These are phyloP conservation scores for Phytophthora pluvialis DNA, from an alignment of 352 stramenopile species.

Conservation along the genomic window DNA sequence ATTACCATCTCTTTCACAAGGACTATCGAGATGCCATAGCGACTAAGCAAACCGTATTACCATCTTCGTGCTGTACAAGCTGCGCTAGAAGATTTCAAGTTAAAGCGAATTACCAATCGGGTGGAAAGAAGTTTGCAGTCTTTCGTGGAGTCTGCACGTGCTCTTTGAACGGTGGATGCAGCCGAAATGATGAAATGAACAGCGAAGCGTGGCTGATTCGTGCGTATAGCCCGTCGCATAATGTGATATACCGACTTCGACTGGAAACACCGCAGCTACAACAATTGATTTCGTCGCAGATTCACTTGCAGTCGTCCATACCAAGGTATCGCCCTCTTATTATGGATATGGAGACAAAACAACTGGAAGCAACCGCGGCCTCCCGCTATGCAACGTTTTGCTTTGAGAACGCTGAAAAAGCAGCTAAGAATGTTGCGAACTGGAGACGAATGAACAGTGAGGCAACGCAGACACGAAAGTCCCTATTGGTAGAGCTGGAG, in stretches of 20 bases:
- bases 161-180: conserved; percentile 35
- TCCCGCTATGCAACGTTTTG: conserved; percentile 35
- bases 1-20: conserved; percentile 23
- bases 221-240: conserved; percentile 68
- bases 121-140: conserved; percentile 38
- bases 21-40: not conserved
- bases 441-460: conserved; percentile 52
- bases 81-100: conserved; percentile 63
- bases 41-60: conserved; percentile 3
- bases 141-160: conserved; percentile 55
- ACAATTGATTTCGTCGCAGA: conserved; percentile 44
- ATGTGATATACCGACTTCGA: conserved; percentile 55
- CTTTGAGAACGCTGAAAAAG: conserved; percentile 21
- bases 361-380: conserved; percentile 16
- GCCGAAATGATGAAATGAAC: conserved; percentile 1
- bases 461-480: conserved; percentile 47
- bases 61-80: conserved; percentile 46
- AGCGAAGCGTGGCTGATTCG: conserved; percentile 63
- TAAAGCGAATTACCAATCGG: conserved; percentile 33
- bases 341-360: conserved; percentile 24
- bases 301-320: not conserved
- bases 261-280: conserved; percentile 53
- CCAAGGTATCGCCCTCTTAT: conserved; percentile 20
- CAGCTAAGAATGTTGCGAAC: conserved; percentile 37
- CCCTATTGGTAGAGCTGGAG: conserved; percentile 31